phyloP scores from a whole-genome alignment of 371 early-diverging fungal genomes.

The Coemansia sp. region DNA sequence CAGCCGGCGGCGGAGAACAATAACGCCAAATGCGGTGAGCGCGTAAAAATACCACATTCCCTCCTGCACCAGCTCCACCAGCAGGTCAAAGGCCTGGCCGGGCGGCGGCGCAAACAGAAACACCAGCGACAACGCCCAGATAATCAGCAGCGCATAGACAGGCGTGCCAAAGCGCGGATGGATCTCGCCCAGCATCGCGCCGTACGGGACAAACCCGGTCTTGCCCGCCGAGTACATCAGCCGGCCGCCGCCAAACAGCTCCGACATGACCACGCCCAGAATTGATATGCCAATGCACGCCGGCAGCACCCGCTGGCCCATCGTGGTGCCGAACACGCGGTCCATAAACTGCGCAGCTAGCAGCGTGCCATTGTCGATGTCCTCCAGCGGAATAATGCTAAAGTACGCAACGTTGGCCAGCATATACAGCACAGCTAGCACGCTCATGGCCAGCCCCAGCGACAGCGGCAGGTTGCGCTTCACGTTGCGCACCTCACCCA shows the following conservation, averaged over 20 bases:
- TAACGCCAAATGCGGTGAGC: slow-evolving; percentile 38
- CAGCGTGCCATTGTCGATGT: slow-evolving; percentile 55
- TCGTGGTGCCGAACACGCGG: slow-evolving; percentile 38
- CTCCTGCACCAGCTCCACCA: slow-evolving; percentile 45
- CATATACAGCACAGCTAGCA: slow-evolving; percentile 65
- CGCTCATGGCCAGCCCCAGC: slow-evolving; percentile 55
- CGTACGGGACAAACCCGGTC: slow-evolving; percentile 48
- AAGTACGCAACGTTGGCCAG: slow-evolving; percentile 83
- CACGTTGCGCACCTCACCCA: slow-evolving; percentile 87
- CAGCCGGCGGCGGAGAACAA: slow-evolving; percentile 28
- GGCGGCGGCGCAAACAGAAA: slow-evolving; percentile 49
- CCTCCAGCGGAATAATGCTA: slow-evolving; percentile 69
- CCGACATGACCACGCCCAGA: slow-evolving; percentile 47
- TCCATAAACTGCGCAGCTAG: slow-evolving; percentile 47
- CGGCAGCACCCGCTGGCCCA: slow-evolving; percentile 46
- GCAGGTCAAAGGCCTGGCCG: slow-evolving; percentile 42
- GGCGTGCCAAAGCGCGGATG: slow-evolving; percentile 49
- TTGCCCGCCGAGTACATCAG: slow-evolving; percentile 45
- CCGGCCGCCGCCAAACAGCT: slow-evolving; percentile 45
- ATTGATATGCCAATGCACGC: slow-evolving; percentile 45
- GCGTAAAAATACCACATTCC: slow-evolving; percentile 50
- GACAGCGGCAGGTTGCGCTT: slow-evolving; percentile 68
- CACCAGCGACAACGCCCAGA: slow-evolving; percentile 42
- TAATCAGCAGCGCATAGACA: slow-evolving; percentile 36
- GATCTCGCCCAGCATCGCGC: slow-evolving; percentile 35